phyloP scores from a whole-genome alignment of 2,329 filamentous ascomycete species.

The Capronia americana region DNA sequence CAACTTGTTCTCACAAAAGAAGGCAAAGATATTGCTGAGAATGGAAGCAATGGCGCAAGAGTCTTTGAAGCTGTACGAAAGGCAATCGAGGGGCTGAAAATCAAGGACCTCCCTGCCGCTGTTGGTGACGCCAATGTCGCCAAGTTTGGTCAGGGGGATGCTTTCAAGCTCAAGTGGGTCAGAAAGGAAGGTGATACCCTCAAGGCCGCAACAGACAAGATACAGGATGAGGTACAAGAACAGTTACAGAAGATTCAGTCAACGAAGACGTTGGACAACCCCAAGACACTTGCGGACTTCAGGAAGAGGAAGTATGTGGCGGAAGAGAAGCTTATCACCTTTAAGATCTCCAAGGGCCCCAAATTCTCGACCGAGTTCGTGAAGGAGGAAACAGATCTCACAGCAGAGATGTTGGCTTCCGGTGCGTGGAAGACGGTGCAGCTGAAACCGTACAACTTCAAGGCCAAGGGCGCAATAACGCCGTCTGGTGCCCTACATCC shows the following conservation, averaged over 20 bases:
- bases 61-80: slow-evolving; percentile 77
- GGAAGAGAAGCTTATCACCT: slow-evolving; percentile 82
- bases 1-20: slow-evolving; percentile 77
- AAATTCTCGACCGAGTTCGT: slow-evolving; percentile 89
- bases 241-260: slow-evolving; percentile 76
- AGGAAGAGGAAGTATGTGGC: slow-evolving; percentile 91
- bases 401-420: slow-evolving; percentile 83
- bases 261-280: slow-evolving; percentile 71
- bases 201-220: slow-evolving; percentile 67
- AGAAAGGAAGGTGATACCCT: slow-evolving; percentile 67
- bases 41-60: slow-evolving; percentile 82
- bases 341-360: slow-evolving; percentile 80
- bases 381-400: slow-evolving; percentile 94
- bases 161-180: slow-evolving; percentile 78
- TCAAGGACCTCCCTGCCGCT: slow-evolving; percentile 68
- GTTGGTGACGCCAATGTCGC: slow-evolving; percentile 54
- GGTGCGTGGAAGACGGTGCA: slow-evolving; percentile 91
- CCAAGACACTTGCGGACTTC: slow-evolving; percentile 78
- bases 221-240: slow-evolving; percentile 79
- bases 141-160: slow-evolving; percentile 86
- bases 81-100: slow-evolving; percentile 79
- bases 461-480: slow-evolving; percentile 63
- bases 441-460: slow-evolving; percentile 87
- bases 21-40: slow-evolving; percentile 72
- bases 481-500: slow-evolving; percentile 59